A percentile compares a stretch with the other conserved stretches of the same genome.
Evolutionary conservation across 768 basidiomycete species (phyloP).

Genomic region (Amanita brunnescens): DNA sequence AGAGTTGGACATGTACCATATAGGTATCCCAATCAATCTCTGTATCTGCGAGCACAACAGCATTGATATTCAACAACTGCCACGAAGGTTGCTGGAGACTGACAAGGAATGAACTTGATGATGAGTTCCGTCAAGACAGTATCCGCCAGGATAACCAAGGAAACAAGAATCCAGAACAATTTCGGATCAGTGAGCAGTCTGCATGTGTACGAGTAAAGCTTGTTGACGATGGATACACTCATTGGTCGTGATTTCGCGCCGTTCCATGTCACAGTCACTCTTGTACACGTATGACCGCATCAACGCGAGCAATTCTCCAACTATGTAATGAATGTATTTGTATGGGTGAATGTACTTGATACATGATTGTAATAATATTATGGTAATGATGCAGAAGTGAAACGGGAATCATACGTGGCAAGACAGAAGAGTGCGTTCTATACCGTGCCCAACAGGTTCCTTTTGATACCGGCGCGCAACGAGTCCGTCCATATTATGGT

Average conservation of each 20-base stretch:
- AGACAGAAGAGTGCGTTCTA: conserved; percentile 30
- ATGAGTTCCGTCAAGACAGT: conserved; percentile 71
- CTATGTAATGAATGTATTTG: conserved; percentile 6
- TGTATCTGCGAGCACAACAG: conserved; percentile 54
- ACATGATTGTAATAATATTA: conserved; percentile 23
- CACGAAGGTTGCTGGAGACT: conserved; percentile 21
- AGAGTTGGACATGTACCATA: conserved; percentile 77
- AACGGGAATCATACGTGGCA: not conserved
- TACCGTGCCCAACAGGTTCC: conserved; percentile 21
- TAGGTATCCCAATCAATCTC: conserved; percentile 99
- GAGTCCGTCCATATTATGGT: conserved; percentile 37
- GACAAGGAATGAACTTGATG: conserved; percentile 77
- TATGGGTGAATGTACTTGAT: conserved; percentile 17
- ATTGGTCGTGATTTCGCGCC: not conserved
- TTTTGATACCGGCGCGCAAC: not conserved
- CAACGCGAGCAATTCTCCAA: not conserved
- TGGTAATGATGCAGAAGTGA: conserved; percentile 16
- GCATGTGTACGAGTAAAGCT: conserved; percentile 8
- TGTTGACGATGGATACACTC: not conserved
- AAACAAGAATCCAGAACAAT: conserved; percentile 63
- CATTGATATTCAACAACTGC: not conserved
- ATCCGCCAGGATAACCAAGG: conserved; percentile 65
- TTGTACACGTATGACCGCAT: too few species aligned
- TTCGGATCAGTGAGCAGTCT: conserved; percentile 40
- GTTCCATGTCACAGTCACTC: not conserved